Evolutionary conservation across 2,329 filamentous ascomycete genomes (phyloP).

Genomic region (Colletotrichum sp.): DNA sequence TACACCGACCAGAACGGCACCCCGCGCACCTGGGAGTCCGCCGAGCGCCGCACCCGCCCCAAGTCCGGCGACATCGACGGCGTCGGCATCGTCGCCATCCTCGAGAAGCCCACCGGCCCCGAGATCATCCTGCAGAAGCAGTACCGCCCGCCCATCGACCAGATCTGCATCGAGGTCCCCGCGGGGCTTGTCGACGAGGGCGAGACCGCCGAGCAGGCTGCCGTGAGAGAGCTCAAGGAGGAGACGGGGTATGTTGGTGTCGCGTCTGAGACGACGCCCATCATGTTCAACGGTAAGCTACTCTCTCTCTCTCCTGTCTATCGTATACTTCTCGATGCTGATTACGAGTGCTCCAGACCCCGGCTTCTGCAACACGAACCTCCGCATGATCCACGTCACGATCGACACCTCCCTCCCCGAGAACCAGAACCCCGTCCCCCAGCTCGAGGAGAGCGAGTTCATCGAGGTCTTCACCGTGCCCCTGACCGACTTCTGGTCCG

Average conservation of each 20-base stretch:
- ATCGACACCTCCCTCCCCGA: constrained; percentile 72
- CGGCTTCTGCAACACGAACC: constrained; percentile 70
- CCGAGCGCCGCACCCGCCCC: constrained; percentile 72
- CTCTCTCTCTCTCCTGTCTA: neutral
- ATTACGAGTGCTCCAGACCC: constrained; percentile 44
- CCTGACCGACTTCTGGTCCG: constrained; percentile 65
- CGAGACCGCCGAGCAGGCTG: constrained; percentile 65
- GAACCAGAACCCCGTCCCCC: constrained; percentile 71
- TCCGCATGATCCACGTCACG: constrained; percentile 73
- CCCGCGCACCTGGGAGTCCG: constrained; percentile 71
- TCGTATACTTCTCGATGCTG: neutral
- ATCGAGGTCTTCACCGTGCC: constrained; percentile 79
- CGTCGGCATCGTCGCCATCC: constrained; percentile 74
- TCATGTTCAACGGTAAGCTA: constrained; percentile 65
- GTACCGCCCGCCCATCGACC: constrained; percentile 65
- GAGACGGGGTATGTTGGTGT: constrained; percentile 70
- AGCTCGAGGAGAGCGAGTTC: constrained; percentile 81
- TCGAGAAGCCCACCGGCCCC: constrained; percentile 57
- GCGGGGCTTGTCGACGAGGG: constrained; percentile 67
- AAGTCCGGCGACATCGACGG: constrained; percentile 67
- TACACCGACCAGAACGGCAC: constrained; percentile 68
- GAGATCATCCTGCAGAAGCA: constrained; percentile 70
- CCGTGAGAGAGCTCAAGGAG: constrained; percentile 67
- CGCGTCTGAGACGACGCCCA: constrained; percentile 60
- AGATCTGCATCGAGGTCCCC: constrained; percentile 66